A percentile compares a stretch with the other conserved stretches of the same genome.
Conservation (phyloP, 768 basidiomycete species). For the Termitomyces sp. region DNA sequence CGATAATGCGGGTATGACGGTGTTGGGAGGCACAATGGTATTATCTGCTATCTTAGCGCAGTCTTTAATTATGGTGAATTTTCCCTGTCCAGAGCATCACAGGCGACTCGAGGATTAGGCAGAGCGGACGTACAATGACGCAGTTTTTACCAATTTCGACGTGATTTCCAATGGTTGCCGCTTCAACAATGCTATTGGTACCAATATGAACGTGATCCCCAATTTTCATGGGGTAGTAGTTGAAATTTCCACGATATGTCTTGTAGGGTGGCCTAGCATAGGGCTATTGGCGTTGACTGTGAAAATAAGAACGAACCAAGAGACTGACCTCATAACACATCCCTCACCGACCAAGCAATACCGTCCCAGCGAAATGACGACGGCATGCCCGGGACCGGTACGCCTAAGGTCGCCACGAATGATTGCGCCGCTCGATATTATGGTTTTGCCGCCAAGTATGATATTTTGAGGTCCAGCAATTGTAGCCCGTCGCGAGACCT, state of each 20-base stretch:
- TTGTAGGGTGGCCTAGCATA: conserved; percentile 72
- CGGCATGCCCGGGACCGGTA: conserved; percentile 87
- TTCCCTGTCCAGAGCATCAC: conserved; percentile 52
- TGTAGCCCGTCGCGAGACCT: conserved; percentile 86
- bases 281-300: not conserved
- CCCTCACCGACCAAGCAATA: conserved; percentile 92
- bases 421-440: conserved; percentile 86
- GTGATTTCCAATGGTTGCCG: conserved; percentile 89
- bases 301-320: not conserved
- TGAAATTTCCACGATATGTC: conserved; percentile 86
- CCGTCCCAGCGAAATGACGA: conserved; percentile 88
- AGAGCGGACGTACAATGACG: conserved; percentile 64
- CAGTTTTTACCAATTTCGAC: conserved; percentile 96
- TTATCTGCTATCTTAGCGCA: conserved; percentile 88
- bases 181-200: conserved; percentile 84
- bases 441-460: conserved; percentile 94
- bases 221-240: conserved; percentile 97
- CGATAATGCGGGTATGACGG: conserved; percentile 85
- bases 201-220: conserved; percentile 96
- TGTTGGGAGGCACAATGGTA: conserved; percentile 85
- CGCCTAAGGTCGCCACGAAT: conserved; percentile 91
- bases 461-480: conserved; percentile 96
- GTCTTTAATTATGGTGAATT: conserved; percentile 96
- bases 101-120: not conserved
- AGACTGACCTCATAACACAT: conserved; percentile 71